Percentiles rank a stretch among this genome's conserved stretches.
phyloP scores from a whole-genome alignment of 73 alveolate species.

The Durusdinium trenchii region DNA sequence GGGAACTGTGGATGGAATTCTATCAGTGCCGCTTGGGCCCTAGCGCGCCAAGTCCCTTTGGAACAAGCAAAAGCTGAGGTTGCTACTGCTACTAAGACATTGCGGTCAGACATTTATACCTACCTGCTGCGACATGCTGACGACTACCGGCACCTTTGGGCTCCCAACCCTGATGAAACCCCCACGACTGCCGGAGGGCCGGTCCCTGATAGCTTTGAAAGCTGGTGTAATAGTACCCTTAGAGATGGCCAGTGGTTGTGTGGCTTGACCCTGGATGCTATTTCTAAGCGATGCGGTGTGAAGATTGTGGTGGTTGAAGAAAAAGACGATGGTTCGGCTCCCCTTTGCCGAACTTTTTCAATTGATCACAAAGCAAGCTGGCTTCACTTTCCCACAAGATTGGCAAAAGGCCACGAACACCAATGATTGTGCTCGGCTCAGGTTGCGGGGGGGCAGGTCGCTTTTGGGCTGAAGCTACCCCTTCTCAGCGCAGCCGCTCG shows the following conservation, averaged over 20 bases:
- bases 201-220: neutral
- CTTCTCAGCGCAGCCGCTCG: neutral
- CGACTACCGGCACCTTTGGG: conserved; percentile 1
- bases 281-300: neutral
- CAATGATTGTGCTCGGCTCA: neutral
- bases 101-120: neutral
- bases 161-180: neutral
- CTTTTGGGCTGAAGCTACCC: neutral
- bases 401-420: neutral
- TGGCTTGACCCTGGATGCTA: neutral
- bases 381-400: neutral
- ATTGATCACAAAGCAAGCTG: neutral
- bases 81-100: neutral
- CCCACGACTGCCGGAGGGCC: neutral
- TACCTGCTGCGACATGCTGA: neutral
- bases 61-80: neutral
- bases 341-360: neutral
- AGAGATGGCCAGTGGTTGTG: conserved; percentile 2
- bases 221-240: neutral
- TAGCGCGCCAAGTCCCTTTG: neutral
- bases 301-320: conserved; percentile 4
- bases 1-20: conserved; percentile 1
- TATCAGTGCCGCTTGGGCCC: neutral
- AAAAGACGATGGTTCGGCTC: neutral
- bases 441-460: neutral